Percentiles rank a stretch among this genome's conserved stretches.
phyloP scores from a whole-genome alignment of 331 rosid species.

The Acacia concinna region DNA sequence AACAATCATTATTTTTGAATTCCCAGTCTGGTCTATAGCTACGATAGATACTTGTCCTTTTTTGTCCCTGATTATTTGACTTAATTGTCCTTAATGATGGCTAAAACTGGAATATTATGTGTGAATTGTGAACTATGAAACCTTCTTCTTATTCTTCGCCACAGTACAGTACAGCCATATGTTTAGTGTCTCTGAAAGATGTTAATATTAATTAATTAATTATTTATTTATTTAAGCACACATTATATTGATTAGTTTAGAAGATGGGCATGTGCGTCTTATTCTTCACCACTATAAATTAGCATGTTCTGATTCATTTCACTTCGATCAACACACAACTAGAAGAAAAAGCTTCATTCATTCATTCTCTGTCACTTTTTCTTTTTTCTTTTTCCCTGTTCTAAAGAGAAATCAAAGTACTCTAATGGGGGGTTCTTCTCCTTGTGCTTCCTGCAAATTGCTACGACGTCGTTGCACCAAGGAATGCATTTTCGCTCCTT shows the following conservation, averaged over 20 bases:
- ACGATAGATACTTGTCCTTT: not conserved
- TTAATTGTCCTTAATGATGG: not conserved
- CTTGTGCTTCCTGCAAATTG: conserved; percentile 65
- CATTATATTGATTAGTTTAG: not conserved
- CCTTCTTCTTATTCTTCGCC: not conserved
- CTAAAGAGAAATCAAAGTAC: not conserved
- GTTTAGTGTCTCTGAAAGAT: not conserved
- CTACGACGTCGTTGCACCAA: conserved; percentile 65
- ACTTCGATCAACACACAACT: conserved; percentile 1
- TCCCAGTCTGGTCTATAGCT: not conserved
- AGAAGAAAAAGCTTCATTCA: not conserved
- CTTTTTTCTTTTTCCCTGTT: not conserved
- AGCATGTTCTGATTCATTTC: conserved; percentile 23
- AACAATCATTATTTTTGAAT: not conserved
- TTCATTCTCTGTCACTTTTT: not conserved
- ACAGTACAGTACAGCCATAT: not conserved
- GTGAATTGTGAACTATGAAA: not conserved
- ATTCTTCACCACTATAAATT: conserved; percentile 49
- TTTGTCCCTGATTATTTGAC: not conserved
- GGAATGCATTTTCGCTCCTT: conserved; percentile 63
- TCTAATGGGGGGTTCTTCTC: conserved; percentile 51
- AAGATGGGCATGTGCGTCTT: conserved; percentile 43
- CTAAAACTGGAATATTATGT: conserved; percentile 2
- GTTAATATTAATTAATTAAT: conserved; percentile 9
- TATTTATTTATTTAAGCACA: no score